A percentile compares a stretch with the other conserved stretches of the same genome.
Evolutionary conservation across 345 rosid species (phyloP).

Genomic region (Euphorbia peplus): DNA sequence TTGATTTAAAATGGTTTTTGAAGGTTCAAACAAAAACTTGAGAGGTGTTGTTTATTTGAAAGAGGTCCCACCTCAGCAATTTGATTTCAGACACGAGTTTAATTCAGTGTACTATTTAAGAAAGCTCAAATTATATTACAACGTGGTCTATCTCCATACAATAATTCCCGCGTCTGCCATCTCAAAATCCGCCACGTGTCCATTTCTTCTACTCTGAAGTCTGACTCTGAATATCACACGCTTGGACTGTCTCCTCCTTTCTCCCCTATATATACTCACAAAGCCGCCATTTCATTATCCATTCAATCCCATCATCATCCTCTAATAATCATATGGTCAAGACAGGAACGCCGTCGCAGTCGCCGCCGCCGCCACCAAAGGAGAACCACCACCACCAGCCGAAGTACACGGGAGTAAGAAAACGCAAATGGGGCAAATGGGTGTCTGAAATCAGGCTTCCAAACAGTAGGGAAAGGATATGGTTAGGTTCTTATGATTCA

Average conservation of each 20-base stretch:
- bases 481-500: conserved; percentile 78
- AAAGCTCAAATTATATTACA: neutral
- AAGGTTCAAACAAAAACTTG: too few species aligned
- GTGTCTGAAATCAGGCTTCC: conserved; percentile 93
- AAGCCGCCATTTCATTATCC: conserved; percentile 28
- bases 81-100: conserved; percentile 4
- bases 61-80: too few species aligned
- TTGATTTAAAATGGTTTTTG: too few species aligned
- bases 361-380: conserved; percentile 7
- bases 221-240: conserved; percentile 25
- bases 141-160: neutral
- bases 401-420: conserved; percentile 77
- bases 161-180: conserved; percentile 5
- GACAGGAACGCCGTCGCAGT: conserved; percentile 2
- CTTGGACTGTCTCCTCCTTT: too few species aligned
- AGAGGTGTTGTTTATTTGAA: too few species aligned
- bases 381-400: conserved; percentile 21
- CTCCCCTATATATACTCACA: neutral
- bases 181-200: conserved; percentile 9
- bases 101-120: neutral
- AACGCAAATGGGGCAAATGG: conserved; percentile 96
- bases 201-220: neutral
- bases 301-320: neutral
- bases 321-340: conserved; percentile 11
- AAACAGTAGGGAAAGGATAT: conserved; percentile 79